A percentile compares a stretch with the other conserved stretches of the same genome.
phyloP scores from a whole-genome alignment of 2,329 filamentous ascomycete species.

The Rosellinia necatrix region DNA sequence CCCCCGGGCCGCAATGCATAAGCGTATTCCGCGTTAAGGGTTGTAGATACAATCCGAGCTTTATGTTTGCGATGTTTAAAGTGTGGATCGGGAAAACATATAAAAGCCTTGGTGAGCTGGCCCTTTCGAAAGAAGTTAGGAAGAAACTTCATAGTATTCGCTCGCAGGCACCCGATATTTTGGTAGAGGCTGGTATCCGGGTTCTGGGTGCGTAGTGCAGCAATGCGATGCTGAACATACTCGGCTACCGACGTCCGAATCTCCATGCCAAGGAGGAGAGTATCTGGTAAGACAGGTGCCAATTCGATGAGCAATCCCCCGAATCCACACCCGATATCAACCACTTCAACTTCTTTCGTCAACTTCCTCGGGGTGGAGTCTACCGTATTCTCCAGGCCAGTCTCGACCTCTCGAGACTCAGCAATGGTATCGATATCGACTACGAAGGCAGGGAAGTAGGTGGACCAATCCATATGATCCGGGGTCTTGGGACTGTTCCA shows the following conservation, averaged over 20 bases:
- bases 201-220: constrained; percentile 74
- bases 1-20: constrained; percentile 84
- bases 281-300: constrained; percentile 78
- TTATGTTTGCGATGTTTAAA: constrained; percentile 99
- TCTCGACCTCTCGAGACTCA: constrained; percentile 26
- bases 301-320: constrained; percentile 88
- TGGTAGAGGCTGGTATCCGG: constrained; percentile 65
- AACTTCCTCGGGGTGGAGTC: constrained; percentile 45
- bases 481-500: constrained; percentile 73
- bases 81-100: constrained; percentile 98
- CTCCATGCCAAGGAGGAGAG: constrained; percentile 86
- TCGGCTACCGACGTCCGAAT: constrained; percentile 89
- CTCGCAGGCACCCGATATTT: constrained; percentile 86
- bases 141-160: constrained; percentile 99
- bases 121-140: constrained; percentile 89
- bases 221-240: constrained; percentile 87
- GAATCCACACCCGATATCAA: constrained; percentile 97
- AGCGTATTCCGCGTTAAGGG: constrained; percentile 90
- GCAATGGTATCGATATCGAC: constrained; percentile 43
- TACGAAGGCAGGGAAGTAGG: constrained; percentile 78
- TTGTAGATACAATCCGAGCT: constrained; percentile 87
- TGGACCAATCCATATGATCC: constrained; percentile 87
- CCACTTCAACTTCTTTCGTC: constrained; percentile 79
- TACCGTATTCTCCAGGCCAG: constrained; percentile 1
- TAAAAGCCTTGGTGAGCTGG: constrained; percentile 89